Percentiles rank a stretch among this genome's conserved stretches.
These are phyloP conservation scores for Sporobolomyces roseus DNA, from an alignment of 768 basidiomycete genomes.

Conservation along the genomic window DNA sequence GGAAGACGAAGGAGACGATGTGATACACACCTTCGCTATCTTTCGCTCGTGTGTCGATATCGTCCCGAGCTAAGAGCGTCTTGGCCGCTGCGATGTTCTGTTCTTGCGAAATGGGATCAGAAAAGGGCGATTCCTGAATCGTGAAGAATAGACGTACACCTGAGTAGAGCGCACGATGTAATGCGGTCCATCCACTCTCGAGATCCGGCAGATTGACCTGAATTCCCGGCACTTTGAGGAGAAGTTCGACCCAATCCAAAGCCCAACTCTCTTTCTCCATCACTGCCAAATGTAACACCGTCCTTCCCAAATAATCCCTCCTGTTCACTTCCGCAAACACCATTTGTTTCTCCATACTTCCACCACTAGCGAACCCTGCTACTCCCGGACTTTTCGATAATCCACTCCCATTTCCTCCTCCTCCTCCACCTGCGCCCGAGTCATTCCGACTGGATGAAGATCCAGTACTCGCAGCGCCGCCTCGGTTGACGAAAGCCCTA, in stretches of 20 bases:
- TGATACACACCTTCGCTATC: slow-evolving; percentile 62
- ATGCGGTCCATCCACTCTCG: slow-evolving; percentile 85
- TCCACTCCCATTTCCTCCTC: not conserved
- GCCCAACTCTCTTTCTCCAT: slow-evolving; percentile 60
- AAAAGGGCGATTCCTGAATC: not conserved
- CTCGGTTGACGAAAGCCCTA: slow-evolving; percentile 24
- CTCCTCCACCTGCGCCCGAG: not conserved
- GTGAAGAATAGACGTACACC: slow-evolving; percentile 54
- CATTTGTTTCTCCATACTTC: not conserved
- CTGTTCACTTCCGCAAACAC: slow-evolving; percentile 62
- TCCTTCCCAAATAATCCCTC: slow-evolving; percentile 66
- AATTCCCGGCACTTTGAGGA: slow-evolving; percentile 70
- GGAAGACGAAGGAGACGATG: not conserved
- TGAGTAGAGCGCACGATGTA: slow-evolving; percentile 71
- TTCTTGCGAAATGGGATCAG: not conserved
- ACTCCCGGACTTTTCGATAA: slow-evolving; percentile 16
- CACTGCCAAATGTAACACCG: slow-evolving; percentile 78
- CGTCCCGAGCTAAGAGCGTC: slow-evolving; percentile 67
- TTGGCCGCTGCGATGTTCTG: slow-evolving; percentile 55
- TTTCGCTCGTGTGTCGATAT: slow-evolving; percentile 68
- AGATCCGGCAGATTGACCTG: slow-evolving; percentile 74
- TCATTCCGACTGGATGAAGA: not conserved
- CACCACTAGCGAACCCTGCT: slow-evolving; percentile 18
- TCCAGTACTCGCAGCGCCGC: slow-evolving; percentile 1
- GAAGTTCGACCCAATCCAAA: slow-evolving; percentile 69